Evolutionary conservation across 176 grass and related monocot genomes (phyloP).

Genomic region (Zoysia japonica): DNA sequence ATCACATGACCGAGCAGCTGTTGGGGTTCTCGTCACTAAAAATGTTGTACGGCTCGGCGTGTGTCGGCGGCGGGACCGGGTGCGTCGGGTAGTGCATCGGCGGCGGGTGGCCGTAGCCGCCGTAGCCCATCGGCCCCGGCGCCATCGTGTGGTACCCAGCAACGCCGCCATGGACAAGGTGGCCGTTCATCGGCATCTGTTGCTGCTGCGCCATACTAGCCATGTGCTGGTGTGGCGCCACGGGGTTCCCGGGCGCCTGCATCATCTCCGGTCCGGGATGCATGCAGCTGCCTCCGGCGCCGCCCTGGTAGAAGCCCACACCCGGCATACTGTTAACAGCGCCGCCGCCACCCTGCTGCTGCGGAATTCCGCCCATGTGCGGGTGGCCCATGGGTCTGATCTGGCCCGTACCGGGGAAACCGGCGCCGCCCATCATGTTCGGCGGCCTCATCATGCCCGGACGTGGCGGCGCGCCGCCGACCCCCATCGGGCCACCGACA

Average conservation of each 20-base stretch:
- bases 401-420: slow-evolving; percentile 47
- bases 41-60: slow-evolving; percentile 51
- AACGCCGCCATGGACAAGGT: slow-evolving; percentile 23
- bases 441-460: not conserved
- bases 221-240: slow-evolving; percentile 59
- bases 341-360: not conserved
- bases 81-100: slow-evolving; percentile 40
- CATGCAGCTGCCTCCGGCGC: slow-evolving; percentile 21
- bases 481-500: slow-evolving; percentile 2
- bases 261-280: slow-evolving; percentile 46
- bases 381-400: slow-evolving; percentile 45
- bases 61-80: slow-evolving; percentile 44
- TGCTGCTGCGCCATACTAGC: slow-evolving; percentile 43
- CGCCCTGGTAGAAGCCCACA: slow-evolving; percentile 17
- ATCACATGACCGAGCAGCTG: slow-evolving; percentile 83
- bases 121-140: slow-evolving; percentile 50
- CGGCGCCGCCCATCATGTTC: slow-evolving; percentile 43
- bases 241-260: slow-evolving; percentile 53
- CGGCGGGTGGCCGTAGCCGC: slow-evolving; percentile 40
- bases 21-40: slow-evolving; percentile 82
- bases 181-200: slow-evolving; percentile 47
- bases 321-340: slow-evolving; percentile 32
- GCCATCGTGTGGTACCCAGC: slow-evolving; percentile 22
- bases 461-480: slow-evolving; percentile 22
- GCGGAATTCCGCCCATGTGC: slow-evolving; percentile 34